Evolutionary conservation across 441 rosid species (phyloP), one percentile per base, ranked within the genome.

Genomic region (Theobroma grandiflorum): DNA sequence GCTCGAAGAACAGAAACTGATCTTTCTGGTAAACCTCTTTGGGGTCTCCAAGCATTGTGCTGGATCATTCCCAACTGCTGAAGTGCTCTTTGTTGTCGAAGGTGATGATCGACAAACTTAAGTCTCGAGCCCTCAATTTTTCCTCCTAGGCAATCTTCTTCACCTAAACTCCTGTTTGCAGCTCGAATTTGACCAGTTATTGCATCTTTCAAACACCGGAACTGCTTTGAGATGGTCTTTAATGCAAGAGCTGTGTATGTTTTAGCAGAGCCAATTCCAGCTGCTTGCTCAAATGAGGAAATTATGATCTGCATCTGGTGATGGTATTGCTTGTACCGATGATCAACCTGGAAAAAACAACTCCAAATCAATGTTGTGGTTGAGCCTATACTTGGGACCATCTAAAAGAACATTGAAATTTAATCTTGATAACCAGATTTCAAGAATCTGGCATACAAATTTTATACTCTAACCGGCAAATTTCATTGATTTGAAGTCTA

Each of bases 11-110:
- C 91, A 1, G 93, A 92, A 61, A 92, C 94, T 0, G 96, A 89
- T 81, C 90, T 84, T 81, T 92, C 96, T 0, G 96, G 94, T 65
- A 92, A 80, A 74, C 96, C 96, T 82, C 96, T 83, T 79, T 92
- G 96, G 80, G 96, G 94, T 87, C 96, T 89, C 96, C 96, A 92
- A 75, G 96, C 96, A 83, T 94, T 93, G 82, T 94, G 98, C 89
- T 96, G 99, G 88, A 94, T 92, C 98, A 94, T 89, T 52, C 96
- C 96, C 80, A 92, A 82, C 20, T 92, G 96, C 63, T 92, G 99
- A 83, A 96, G 96, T 31, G 99, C 97, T 45, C 98, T 87, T 76
- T 96, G 99, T 80, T 96, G 99, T 58, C 97, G 91, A 79, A 94
- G 88, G 14, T 96, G 98, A 80, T 92, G 93, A 76, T 96, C 98